These are phyloP conservation scores for Schwanniomyces polymorphus DNA, from an alignment of 805 yeast genomes.

Conservation along the genomic window DNA sequence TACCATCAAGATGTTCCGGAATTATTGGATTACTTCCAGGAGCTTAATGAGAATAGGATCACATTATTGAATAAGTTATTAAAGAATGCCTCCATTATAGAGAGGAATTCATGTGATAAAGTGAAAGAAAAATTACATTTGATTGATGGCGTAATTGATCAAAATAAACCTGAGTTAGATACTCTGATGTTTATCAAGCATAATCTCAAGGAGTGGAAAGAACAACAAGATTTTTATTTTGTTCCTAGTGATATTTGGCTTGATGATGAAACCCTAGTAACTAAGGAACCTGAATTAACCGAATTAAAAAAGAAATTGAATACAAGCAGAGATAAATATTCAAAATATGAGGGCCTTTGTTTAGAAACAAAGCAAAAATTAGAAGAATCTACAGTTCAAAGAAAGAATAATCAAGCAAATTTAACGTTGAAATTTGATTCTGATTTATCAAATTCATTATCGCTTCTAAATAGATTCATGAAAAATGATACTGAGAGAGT, in stretches of 20 bases:
- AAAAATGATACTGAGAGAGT: slow-evolving; percentile 74
- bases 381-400: slow-evolving; percentile 40
- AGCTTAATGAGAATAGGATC: slow-evolving; percentile 77
- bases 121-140: slow-evolving; percentile 51
- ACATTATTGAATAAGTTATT: slow-evolving; percentile 68
- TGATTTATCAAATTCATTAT: slow-evolving; percentile 51
- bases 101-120: slow-evolving; percentile 46
- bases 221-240: slow-evolving; percentile 82
- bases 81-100: slow-evolving; percentile 60
- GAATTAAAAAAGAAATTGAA: slow-evolving; percentile 55
- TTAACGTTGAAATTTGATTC: slow-evolving; percentile 56
- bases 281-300: slow-evolving; percentile 56
- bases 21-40: slow-evolving; percentile 79
- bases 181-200: slow-evolving; percentile 92
- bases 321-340: slow-evolving; percentile 34
- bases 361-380: slow-evolving; percentile 50
- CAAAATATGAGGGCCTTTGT: slow-evolving; percentile 42
- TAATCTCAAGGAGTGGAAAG: slow-evolving; percentile 72
- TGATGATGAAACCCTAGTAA: slow-evolving; percentile 78
- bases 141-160: slow-evolving; percentile 57
- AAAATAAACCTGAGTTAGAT: slow-evolving; percentile 74
- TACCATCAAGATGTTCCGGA: slow-evolving; percentile 94
- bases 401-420: slow-evolving; percentile 32
- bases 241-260: slow-evolving; percentile 95
- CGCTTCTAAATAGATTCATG: slow-evolving; percentile 60